A percentile compares a stretch with the other conserved stretches of the same genome.
These are phyloP conservation scores for Blastobotrys raffinosifermentans DNA, from an alignment of 1,139 yeast genomes.

Conservation along the genomic window DNA sequence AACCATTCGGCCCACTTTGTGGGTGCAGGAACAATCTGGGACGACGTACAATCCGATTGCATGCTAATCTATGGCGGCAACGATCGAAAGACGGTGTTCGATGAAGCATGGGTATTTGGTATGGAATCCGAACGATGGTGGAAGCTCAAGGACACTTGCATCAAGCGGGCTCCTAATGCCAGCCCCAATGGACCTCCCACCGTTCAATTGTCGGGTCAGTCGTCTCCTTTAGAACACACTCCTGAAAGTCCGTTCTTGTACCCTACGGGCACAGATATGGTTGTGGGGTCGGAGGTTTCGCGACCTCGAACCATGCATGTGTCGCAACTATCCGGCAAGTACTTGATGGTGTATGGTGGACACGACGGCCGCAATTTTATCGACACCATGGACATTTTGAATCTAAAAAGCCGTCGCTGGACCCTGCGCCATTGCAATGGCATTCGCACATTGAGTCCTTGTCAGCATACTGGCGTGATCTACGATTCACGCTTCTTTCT, in stretches of 20 bases:
- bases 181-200: neutral
- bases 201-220: neutral
- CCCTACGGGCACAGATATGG: neutral
- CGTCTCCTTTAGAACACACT: neutral
- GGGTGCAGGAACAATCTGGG: conserved; percentile 2
- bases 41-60: conserved; percentile 4
- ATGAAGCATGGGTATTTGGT: conserved; percentile 21
- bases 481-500: conserved; percentile 19
- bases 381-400: conserved; percentile 15
- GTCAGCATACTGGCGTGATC: conserved; percentile 19
- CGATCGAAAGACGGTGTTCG: conserved; percentile 16
- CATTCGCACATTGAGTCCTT: conserved; percentile 18
- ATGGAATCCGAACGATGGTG: conserved; percentile 17
- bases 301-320: conserved; percentile 19
- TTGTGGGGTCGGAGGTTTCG: conserved; percentile 4
- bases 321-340: conserved; percentile 17
- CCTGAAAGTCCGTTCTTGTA: neutral
- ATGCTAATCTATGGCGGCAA: conserved; percentile 23
- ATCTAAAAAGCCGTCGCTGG: conserved; percentile 18
- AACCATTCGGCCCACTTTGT: conserved; percentile 22
- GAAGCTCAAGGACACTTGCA: conserved; percentile 6
- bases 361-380: conserved; percentile 21
- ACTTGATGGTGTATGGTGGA: conserved; percentile 20
- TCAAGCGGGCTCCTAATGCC: conserved; percentile 4
- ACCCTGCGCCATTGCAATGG: conserved; percentile 18